A percentile compares a stretch with the other conserved stretches of the same genome.
Evolutionary conservation across 2,329 filamentous ascomycete genomes (phyloP).

Genomic region (Plectosphaerella cucumerina): DNA sequence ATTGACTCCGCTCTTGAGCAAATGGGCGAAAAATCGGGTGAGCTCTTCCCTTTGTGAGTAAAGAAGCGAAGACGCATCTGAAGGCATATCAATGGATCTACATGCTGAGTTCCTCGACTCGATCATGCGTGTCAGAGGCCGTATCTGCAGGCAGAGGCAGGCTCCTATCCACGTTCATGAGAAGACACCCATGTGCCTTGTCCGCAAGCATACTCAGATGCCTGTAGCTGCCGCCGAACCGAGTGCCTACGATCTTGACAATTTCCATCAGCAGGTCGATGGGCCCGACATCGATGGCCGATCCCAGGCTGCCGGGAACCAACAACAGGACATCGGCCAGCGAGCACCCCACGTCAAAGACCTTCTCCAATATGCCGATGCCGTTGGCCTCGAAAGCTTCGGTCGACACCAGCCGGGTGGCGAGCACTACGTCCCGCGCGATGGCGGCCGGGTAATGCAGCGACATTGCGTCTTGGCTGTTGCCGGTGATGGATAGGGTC

Average conservation of each 20-base stretch:
- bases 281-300: slow-evolving; percentile 1
- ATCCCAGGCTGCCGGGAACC: neutral
- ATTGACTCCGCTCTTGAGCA: too few species aligned
- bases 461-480: slow-evolving; percentile 18
- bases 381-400: slow-evolving; percentile 26
- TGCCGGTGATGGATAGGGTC: slow-evolving; percentile 5
- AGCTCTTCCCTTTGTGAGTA: too few species aligned
- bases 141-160: neutral
- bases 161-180: slow-evolving; percentile 1
- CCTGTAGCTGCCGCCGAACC: slow-evolving; percentile 1
- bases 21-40: too few species aligned
- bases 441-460: slow-evolving; percentile 19
- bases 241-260: slow-evolving; percentile 3
- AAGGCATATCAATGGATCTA: too few species aligned
- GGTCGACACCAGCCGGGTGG: slow-evolving; percentile 14
- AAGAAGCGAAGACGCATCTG: too few species aligned
- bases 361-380: slow-evolving; percentile 26
- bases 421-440: slow-evolving; percentile 18
- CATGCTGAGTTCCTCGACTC: neutral
- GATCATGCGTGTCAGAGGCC: neutral
- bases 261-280: slow-evolving; percentile 4
- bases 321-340: slow-evolving; percentile 19
- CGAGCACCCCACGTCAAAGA: slow-evolving; percentile 27
- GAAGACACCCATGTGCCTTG: slow-evolving; percentile 1
- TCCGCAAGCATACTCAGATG: slow-evolving; percentile 3